These are phyloP conservation scores for Alternaria sp. DNA, from an alignment of 2,329 filamentous ascomycete species.

Conservation along the genomic window DNA sequence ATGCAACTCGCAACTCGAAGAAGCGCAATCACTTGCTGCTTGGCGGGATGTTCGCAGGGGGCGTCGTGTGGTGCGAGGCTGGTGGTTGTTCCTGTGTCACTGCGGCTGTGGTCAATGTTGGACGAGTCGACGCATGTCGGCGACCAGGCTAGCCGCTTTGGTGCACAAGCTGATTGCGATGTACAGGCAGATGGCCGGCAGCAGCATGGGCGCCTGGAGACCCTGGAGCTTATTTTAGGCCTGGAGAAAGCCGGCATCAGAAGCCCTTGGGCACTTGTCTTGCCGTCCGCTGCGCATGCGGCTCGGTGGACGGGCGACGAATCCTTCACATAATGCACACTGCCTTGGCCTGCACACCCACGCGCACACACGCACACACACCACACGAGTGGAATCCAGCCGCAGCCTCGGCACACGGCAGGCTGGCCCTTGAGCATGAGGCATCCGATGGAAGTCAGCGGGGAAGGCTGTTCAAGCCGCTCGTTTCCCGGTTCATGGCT, in stretches of 20 bases:
- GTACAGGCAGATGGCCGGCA: conserved; percentile 14
- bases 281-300: neutral
- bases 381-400: neutral
- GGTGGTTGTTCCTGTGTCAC: conserved; percentile 19
- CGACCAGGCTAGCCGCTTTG: conserved; percentile 17
- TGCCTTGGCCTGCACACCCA: neutral
- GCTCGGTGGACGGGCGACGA: neutral
- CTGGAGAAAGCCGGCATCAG: conserved; percentile 6
- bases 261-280: neutral
- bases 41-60: conserved; percentile 12
- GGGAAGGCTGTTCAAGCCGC: conserved; percentile 13
- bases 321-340: conserved; percentile 5
- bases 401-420: conserved; percentile 8
- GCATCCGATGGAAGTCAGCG: conserved; percentile 7
- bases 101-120: conserved; percentile 21
- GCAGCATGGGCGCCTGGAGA: conserved; percentile 15
- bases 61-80: conserved; percentile 7
- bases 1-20: conserved; percentile 13
- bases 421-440: conserved; percentile 10
- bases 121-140: conserved; percentile 17
- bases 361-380: too few relatives aligned
- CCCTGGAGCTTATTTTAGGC: conserved; percentile 9
- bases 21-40: conserved; percentile 11
- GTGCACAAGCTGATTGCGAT: conserved; percentile 18
- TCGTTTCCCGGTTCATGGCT: conserved; percentile 9